Evolutionary conservation across 441 rosid genomes (phyloP).

Genomic region (Rhodomyrtus psidioides): DNA sequence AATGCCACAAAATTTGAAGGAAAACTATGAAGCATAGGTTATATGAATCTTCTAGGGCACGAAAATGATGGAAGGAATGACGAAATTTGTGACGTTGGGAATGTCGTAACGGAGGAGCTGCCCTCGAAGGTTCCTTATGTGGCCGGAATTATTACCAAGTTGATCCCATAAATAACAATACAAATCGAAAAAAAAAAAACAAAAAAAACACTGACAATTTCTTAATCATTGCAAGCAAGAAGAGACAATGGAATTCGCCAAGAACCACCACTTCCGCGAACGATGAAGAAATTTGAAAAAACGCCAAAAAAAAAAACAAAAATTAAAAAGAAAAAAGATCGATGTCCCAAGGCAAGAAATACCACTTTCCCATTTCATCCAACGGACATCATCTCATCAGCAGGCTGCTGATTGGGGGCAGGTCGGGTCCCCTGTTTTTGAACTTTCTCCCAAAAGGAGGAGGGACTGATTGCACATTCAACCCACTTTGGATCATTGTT

Average conservation of each 20-base stretch:
- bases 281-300: not conserved
- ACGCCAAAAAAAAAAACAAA: not conserved
- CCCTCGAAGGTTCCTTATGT: not conserved
- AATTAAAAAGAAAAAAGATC: too few relatives aligned
- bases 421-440: not conserved
- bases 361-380: not conserved
- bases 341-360: not conserved
- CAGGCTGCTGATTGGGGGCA: not conserved
- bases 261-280: not conserved
- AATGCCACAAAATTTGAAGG: not conserved
- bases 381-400: too few relatives aligned
- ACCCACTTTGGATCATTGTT: not conserved
- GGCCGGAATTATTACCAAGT: not conserved
- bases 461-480: not conserved
- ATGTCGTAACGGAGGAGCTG: not conserved
- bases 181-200: not conserved
- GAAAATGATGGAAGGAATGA: not conserved
- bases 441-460: not conserved
- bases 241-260: not conserved
- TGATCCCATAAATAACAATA: not conserved
- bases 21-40: not conserved
- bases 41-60: not conserved
- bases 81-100: not conserved
- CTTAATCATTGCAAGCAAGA: not conserved
- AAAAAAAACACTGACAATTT: not conserved